A percentile compares a stretch with the other conserved stretches of the same genome.
Conservation (phyloP, 176 grass and related monocot genomes). For the Lolium rigidum region DNA sequence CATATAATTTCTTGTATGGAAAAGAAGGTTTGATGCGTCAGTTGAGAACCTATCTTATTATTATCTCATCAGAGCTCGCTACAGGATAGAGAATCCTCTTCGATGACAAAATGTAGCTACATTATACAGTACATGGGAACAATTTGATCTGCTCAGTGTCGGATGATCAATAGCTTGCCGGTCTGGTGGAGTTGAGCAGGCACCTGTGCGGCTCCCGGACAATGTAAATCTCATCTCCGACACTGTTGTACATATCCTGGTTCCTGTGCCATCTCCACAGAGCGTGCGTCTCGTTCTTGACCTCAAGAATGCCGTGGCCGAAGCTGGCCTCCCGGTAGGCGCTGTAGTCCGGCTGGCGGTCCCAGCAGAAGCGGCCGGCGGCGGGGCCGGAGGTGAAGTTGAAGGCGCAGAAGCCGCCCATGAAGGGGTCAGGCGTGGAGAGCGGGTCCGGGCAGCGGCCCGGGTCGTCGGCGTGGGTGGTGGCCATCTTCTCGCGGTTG, state of each 20-base stretch:
- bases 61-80: neutral
- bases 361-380: conserved; percentile 83
- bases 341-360: conserved; percentile 37
- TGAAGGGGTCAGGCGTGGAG: conserved; percentile 18
- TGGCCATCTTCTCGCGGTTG: conserved; percentile 57
- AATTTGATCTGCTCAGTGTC: neutral
- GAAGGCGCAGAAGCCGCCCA: conserved; percentile 41
- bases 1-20: too few relatives aligned
- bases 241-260: conserved; percentile 57
- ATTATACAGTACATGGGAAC: neutral
- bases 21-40: too few relatives aligned
- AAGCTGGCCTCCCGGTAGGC: conserved; percentile 62
- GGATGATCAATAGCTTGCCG: conserved; percentile 16
- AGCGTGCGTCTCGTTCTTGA: conserved; percentile 86
- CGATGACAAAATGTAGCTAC: neutral
- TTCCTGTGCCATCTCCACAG: conserved; percentile 91
- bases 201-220: conserved; percentile 71
- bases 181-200: neutral
- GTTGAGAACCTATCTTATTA: neutral
- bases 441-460: conserved; percentile 62
- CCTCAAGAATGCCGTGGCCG: conserved; percentile 88
- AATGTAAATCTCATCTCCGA: conserved; percentile 76
- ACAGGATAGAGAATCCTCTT: neutral
- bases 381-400: conserved; percentile 81
- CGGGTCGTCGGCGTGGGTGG: conserved; percentile 66